phyloP scores from a whole-genome alignment of 1,284 basidiomycete species.

The Takashimella tepidaria region DNA sequence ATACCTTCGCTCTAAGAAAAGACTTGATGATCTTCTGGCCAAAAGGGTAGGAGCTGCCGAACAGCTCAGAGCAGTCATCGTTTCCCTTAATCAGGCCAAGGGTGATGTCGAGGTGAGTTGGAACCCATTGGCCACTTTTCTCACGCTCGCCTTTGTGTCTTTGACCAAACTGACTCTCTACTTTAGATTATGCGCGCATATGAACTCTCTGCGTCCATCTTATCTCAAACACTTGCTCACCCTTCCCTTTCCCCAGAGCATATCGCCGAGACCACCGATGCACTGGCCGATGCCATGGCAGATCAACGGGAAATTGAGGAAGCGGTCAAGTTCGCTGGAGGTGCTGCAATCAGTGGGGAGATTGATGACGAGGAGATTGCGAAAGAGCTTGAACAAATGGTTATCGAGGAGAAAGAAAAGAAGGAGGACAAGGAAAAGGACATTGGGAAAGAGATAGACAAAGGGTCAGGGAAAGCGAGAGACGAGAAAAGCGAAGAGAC shows the following conservation, averaged over 20 bases:
- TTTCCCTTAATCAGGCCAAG: constrained; percentile 79
- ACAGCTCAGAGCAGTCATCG: constrained; percentile 67
- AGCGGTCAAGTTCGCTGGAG: constrained; percentile 62
- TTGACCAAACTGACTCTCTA: background rate
- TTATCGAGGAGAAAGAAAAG: constrained; percentile 40
- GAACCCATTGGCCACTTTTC: background rate
- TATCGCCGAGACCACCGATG: constrained; percentile 81
- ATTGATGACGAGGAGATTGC: constrained; percentile 52
- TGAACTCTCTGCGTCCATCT: constrained; percentile 69
- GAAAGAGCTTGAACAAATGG: constrained; percentile 46
- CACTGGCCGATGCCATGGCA: constrained; percentile 71
- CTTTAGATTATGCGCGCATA: constrained; percentile 77
- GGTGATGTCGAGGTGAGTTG: constrained; percentile 72
- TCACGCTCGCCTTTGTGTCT: background rate
- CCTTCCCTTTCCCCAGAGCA: constrained; percentile 70
- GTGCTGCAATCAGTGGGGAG: constrained; percentile 56
- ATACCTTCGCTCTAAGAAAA: constrained; percentile 72
- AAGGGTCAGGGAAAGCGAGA: constrained; percentile 20
- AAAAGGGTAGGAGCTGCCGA: constrained; percentile 70
- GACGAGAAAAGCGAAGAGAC: constrained; percentile 22
- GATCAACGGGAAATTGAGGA: constrained; percentile 78
- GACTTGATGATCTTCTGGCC: constrained; percentile 67
- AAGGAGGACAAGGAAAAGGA: constrained; percentile 19
- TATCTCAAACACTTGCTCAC: constrained; percentile 68
- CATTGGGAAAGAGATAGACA: constrained; percentile 13